Conservation (phyloP, 345 rosid genomes). For the Rhodamnia rubescens region DNA sequence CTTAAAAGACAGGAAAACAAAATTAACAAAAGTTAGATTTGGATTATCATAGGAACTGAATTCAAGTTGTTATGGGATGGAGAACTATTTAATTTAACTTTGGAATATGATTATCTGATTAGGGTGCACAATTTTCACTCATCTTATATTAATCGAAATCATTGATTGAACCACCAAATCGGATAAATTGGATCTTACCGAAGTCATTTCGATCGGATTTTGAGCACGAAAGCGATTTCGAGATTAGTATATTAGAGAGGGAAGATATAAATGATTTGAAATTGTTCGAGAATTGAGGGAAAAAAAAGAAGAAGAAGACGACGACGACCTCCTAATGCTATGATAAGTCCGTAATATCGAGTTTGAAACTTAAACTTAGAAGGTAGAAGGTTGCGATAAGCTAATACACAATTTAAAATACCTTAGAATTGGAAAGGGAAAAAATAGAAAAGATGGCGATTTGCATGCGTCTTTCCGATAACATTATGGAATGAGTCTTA, state of each 20-base stretch:
- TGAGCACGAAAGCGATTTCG: background rate
- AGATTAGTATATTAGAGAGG: background rate
- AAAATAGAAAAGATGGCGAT: background rate
- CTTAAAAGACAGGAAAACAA: background rate
- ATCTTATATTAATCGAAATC: rapidly evolving
- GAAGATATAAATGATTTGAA: background rate
- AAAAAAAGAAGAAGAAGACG: background rate
- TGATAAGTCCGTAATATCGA: background rate
- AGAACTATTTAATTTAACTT: background rate
- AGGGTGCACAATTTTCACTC: rapidly evolving
- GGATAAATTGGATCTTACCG: background rate
- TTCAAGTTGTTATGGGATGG: background rate
- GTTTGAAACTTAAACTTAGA: background rate
- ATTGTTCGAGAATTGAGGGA: background rate
- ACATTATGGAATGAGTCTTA: too few relatives aligned
- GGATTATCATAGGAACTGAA: background rate
- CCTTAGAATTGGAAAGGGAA: background rate
- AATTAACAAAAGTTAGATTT: background rate
- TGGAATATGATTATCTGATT: background rate
- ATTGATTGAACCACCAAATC: background rate
- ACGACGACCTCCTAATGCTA: background rate
- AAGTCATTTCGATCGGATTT: background rate
- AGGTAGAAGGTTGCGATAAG: background rate
- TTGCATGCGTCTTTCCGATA: background rate
- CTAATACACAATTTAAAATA: background rate